Evolutionary conservation across 2,329 filamentous ascomycete species (phyloP).

Genomic region (Ceratocystis destructans): DNA sequence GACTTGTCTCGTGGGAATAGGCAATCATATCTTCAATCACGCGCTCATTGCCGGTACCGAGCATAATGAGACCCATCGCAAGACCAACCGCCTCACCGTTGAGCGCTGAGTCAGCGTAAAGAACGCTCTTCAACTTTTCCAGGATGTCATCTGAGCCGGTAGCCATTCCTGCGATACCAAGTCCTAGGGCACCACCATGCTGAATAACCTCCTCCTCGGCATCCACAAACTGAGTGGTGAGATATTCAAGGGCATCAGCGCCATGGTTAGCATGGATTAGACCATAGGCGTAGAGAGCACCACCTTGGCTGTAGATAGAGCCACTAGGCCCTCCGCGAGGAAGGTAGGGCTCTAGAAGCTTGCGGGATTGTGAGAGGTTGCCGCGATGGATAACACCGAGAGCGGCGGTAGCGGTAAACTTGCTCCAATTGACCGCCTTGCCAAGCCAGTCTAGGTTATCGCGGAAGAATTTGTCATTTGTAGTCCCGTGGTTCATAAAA

Average conservation of each 20-base stretch:
- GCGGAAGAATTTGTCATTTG: conserved; percentile 95
- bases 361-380: conserved; percentile 83
- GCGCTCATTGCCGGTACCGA: conserved; percentile 90
- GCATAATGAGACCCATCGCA: conserved; percentile 94
- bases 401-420: conserved; percentile 93
- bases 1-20: conserved; percentile 93
- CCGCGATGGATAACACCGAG: conserved; percentile 93
- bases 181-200: conserved; percentile 85
- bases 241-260: conserved; percentile 70
- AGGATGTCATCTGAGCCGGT: conserved; percentile 84
- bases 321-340: conserved; percentile 64
- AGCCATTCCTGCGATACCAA: conserved; percentile 96
- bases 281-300: conserved; percentile 87
- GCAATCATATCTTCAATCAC: conserved; percentile 94
- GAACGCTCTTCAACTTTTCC: conserved; percentile 73
- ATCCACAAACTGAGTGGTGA: conserved; percentile 59
- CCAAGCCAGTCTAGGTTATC: conserved; percentile 96
- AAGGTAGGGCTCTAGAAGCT: conserved; percentile 87
- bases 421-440: conserved; percentile 98
- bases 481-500: conserved; percentile 98
- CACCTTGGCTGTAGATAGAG: conserved; percentile 90
- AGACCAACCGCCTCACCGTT: conserved; percentile 95
- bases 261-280: conserved; percentile 97
- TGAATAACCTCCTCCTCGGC: conserved; percentile 87
- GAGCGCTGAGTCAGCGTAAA: conserved; percentile 87